Evolutionary conservation across 768 basidiomycete genomes (phyloP).

Genomic region (Kwoniella pini): DNA sequence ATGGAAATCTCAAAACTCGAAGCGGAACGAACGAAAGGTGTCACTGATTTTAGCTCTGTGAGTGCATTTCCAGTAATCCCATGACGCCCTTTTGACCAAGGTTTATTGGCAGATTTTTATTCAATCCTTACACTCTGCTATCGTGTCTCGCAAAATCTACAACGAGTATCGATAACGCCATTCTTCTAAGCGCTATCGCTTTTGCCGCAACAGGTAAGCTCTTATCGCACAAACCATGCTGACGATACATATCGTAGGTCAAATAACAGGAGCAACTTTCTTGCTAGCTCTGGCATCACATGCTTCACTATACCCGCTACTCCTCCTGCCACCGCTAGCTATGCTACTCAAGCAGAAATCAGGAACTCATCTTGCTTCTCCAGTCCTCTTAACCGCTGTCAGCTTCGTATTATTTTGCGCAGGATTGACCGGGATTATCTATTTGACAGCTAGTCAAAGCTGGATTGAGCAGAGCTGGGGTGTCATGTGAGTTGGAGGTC

Average conservation of each 20-base stretch:
- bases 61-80: constrained; percentile 45
- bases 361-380: background rate
- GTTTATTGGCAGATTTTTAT: constrained; percentile 65
- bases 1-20: constrained; percentile 65
- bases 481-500: constrained; percentile 63
- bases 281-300: constrained; percentile 71
- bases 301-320: constrained; percentile 68
- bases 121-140: constrained; percentile 85
- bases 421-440: constrained; percentile 57
- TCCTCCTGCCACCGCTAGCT: constrained; percentile 68
- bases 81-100: background rate
- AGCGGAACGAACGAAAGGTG: constrained; percentile 59
- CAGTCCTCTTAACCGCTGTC: background rate
- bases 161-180: constrained; percentile 75
- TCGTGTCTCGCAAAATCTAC: constrained; percentile 80
- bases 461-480: constrained; percentile 86
- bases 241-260: constrained; percentile 58
- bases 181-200: constrained; percentile 67
- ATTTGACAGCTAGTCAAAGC: constrained; percentile 63
- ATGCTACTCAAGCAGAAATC: constrained; percentile 62
- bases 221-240: background rate
- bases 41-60: constrained; percentile 68
- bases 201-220: constrained; percentile 68
- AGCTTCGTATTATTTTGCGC: constrained; percentile 1
- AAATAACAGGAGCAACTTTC: constrained; percentile 63